Conservation (phyloP, 2,329 filamentous ascomycete species). For the Zymoseptoria tritici region DNA sequence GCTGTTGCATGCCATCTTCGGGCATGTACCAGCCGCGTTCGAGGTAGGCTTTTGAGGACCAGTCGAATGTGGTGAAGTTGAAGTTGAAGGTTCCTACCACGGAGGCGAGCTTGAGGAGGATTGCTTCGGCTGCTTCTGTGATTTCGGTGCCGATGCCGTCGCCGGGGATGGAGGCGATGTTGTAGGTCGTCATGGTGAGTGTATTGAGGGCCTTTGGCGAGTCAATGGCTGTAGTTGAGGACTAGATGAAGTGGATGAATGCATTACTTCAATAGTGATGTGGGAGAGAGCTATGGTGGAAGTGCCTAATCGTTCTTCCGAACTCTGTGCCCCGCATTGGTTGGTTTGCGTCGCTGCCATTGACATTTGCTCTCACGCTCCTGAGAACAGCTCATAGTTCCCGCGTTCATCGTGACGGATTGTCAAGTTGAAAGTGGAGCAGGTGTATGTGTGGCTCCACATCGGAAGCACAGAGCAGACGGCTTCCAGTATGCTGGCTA, state of each 20-base stretch:
- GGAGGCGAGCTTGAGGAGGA: constrained; percentile 40
- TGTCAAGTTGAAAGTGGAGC: too few species aligned
- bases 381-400: neutral
- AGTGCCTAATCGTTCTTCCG: constrained; percentile 1
- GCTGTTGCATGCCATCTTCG: constrained; percentile 42
- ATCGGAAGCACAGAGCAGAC: neutral
- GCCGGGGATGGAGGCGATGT: constrained; percentile 44
- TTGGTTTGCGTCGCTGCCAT: neutral
- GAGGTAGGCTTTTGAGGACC: constrained; percentile 43
- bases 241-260: neutral
- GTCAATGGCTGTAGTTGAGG: neutral
- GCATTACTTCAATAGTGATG: neutral
- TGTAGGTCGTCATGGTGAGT: constrained; percentile 14
- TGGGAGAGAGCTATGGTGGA: neutral
- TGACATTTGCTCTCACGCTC: neutral
- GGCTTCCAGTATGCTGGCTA: neutral
- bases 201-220: neutral
- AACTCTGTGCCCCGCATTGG: neutral
- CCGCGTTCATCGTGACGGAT: neutral
- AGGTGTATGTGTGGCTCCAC: too few species aligned
- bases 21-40: constrained; percentile 49
- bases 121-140: constrained; percentile 48
- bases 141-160: constrained; percentile 60
- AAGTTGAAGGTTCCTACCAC: constrained; percentile 41
- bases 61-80: constrained; percentile 47